phyloP scores from a whole-genome alignment of 108 stramenopile species.

The Stephanodiscus minutulus region DNA sequence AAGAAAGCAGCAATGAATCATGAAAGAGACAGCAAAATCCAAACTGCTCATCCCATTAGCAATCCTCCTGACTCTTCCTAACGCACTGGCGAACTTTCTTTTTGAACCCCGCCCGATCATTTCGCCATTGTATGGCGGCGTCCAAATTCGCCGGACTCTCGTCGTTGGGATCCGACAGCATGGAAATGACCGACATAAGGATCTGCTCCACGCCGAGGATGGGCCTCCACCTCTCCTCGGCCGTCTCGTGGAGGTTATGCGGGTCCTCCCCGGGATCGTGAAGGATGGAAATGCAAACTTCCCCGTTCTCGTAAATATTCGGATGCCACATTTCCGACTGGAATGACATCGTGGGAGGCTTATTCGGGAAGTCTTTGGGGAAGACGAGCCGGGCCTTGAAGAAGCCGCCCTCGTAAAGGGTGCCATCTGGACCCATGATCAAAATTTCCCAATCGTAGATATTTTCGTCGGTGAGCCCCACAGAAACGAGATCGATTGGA shows the following conservation, averaged over 20 bases:
- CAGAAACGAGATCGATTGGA: conserved; percentile 89
- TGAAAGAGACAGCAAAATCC: background rate
- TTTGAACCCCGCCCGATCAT: conserved; percentile 91
- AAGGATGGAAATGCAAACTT: conserved; percentile 98
- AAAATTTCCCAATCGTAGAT: conserved; percentile 96
- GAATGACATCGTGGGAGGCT: conserved; percentile 95
- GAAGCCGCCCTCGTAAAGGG: conserved; percentile 95
- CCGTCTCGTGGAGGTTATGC: conserved; percentile 92
- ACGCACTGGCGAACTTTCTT: conserved; percentile 89
- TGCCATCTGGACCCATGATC: conserved; percentile 93
- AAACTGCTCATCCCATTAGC: conserved; percentile 38
- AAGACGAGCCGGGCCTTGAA: conserved; percentile 95
- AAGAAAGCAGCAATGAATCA: background rate
- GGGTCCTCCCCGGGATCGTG: conserved; percentile 98
- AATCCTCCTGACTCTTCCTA: conserved; percentile 89
- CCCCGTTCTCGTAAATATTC: conserved; percentile 88
- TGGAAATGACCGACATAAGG: conserved; percentile 92
- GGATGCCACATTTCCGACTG: conserved; percentile 98
- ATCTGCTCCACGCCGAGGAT: conserved; percentile 98
- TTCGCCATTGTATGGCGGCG: conserved; percentile 96
- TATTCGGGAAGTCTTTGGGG: conserved; percentile 96
- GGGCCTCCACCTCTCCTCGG: conserved; percentile 98
- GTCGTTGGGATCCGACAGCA: conserved; percentile 98
- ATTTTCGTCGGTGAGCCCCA: conserved; percentile 84
- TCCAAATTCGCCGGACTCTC: conserved; percentile 98